Base-by-base conservation (phyloP, 495 filamentous ascomycete genomes). In the Parmelia sp. region DNA sequence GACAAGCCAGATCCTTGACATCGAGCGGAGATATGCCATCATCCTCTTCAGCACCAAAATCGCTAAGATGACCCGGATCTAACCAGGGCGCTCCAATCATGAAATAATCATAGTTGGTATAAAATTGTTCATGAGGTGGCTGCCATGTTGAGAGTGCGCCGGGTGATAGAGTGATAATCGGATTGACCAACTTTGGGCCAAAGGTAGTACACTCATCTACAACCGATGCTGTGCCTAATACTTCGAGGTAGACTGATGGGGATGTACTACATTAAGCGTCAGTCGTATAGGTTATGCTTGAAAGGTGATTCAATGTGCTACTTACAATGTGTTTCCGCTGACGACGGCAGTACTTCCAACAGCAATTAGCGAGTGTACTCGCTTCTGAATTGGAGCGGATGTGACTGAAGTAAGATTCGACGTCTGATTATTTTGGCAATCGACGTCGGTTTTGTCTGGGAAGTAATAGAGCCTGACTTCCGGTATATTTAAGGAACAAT, bases 211-310 rank as follows among this genome's bases (percentile, higher is more conserved):
- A 65, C 23, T 31, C 1, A 57, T 68, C 66, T 8, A 0, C 0
- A 3, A 53, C 62, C 27, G 57, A n/a, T 5, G 36, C 23, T 8
- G 29, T 53, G 1, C 66, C 66, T 2, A 60, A 31, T 15, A 65
- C 14, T 27, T 64, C 33, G 15, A 68, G 51, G 21, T 68, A 68
- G 56, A 68, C 4, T 11, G 63, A 68, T 10, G 66, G 66, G 14
- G 62, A 68, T 4, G 66, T 68, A 19, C 66, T 68, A 27, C 1
- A 33, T 0, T 1, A 23, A 61, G 36, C 4, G 15, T 61, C 15
- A 68, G 27, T 10, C 21, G n/a, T 9, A 9, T 0, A 15, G 21
- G 14, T 10, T 33, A 36, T 0, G 1, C 2, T 3, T 14, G 5
- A n/a, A n/a, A 37, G 19, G 36, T 37, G 19, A 10, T 6, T 29